Evolutionary conservation across 176 grass and related monocot genomes (phyloP), one percentile per base, ranked within the genome.

Genomic region (Lolium rigidum): DNA sequence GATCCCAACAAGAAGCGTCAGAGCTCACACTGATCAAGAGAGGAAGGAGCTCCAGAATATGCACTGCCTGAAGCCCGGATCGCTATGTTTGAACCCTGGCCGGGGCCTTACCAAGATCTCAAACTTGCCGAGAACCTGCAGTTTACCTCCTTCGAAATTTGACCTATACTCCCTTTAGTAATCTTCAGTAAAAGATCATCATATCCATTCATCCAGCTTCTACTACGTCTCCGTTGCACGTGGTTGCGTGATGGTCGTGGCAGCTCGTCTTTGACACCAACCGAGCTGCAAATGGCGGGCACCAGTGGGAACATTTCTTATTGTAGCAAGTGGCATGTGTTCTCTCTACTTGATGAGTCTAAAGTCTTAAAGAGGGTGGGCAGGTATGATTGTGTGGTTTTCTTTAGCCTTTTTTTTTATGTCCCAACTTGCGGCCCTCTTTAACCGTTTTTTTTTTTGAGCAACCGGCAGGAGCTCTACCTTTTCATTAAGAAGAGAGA

Each of bases 181-280:
- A 51, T 80, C 14, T 31, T 74, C 2, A 4, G 18, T 11, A 10
- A 10, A 25, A 25, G 59, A 62, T 62, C 59, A 25, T 47, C 46
- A 47, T 47, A 47, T 47, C 46, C 46, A 47, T 47, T 60, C 58
- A 11, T 61, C 58, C 58, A 61, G 39, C 76, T 12, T 25, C 46
- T 10, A 43, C 41, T 43, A 10, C 46, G 9, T 8, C 46, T 9
- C 46, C 8, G 46, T 47, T 8, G 48, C 70, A 88, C 83, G 60
- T 86, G 88, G 20, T 25, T 7, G 38, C 51, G 78, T 90, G 70
- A 86, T 89, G 77, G 59, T 70, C 31, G 31, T 3, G 35, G n/a
- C 58, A 9, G 17, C 9, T 62, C 59, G 59, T 37, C 78, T 38
- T 77, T 90, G 88, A 86, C 20, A 16, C 26, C 8, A 50, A 37